Conservation (phyloP, 1,284 basidiomycete genomes). For the Heterobasidion occidentale region DNA sequence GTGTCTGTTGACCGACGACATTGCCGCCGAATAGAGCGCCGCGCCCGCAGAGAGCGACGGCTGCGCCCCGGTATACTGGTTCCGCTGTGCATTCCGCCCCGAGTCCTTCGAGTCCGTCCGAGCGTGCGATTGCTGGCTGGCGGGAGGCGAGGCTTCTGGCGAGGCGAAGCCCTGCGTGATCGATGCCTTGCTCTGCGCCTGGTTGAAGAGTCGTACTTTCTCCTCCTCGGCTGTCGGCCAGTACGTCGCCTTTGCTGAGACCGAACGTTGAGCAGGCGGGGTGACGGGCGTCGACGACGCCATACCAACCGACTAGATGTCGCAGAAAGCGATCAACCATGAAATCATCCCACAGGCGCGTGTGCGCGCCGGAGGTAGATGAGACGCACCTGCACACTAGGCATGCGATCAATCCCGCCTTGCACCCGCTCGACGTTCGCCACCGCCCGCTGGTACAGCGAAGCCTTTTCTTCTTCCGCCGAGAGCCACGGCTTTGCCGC, state of each 20-base stretch:
- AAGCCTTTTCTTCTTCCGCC: constrained; percentile 62
- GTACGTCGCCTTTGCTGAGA: background rate
- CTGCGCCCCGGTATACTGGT: background rate
- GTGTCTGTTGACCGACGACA: constrained; percentile 28
- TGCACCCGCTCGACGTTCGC: constrained; percentile 52
- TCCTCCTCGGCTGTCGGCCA: constrained; percentile 71
- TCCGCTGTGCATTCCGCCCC: constrained; percentile 4
- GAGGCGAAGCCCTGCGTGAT: constrained; percentile 32
- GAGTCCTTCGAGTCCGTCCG: constrained; percentile 12
- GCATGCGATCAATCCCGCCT: constrained; percentile 22
- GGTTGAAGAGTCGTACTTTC: constrained; percentile 58
- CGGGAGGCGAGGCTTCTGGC: constrained; percentile 2
- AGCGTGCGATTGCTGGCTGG: constrained; percentile 3
- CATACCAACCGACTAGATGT: background rate
- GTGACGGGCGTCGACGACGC: background rate
- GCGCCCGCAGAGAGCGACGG: constrained; percentile 29
- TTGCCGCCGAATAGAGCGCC: constrained; percentile 36
- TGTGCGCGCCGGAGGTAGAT: background rate
- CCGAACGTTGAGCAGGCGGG: constrained; percentile 5
- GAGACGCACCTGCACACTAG: constrained; percentile 11
- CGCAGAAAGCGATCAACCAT: background rate
- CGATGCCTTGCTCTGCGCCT: constrained; percentile 54
- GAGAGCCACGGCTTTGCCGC: constrained; percentile 31
- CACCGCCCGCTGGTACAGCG: constrained; percentile 59
- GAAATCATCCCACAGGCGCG: too few species aligned